Base-by-base conservation (phyloP, 495 filamentous ascomycete species). In the Xanthoparmelia taractica region DNA sequence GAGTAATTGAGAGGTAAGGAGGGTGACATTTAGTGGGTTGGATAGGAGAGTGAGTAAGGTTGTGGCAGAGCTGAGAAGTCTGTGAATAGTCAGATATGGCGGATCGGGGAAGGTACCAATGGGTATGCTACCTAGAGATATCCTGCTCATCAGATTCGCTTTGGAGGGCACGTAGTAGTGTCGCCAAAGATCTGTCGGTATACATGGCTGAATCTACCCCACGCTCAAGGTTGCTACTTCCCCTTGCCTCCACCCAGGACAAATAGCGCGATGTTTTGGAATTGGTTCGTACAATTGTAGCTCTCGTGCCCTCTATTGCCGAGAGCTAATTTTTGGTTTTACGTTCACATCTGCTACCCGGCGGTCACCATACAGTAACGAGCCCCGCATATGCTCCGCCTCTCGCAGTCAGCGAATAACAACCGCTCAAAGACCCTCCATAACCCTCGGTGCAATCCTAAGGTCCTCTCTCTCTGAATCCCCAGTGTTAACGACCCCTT, bases 1-100 rank as follows among this genome's bases (percentile, higher is more conserved):
- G 29, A 98, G 84, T 41, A 97, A 80, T 63, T 96, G 92, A n/a
- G 90, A 91, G 1, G 92, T 89, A 57, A 98, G 85, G 6, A 98
- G 82, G 12, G 88, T 90, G 67, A 96, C 73, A 68, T 98, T 98
- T 40, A 96, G 80, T 15, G 92, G 94, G 67, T 98, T 98, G 40
- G 84, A 85, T 45, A 98, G 85, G 38, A 86, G 84, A 27, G 90
- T 87, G 31, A 98, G 79, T 34, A 98, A 84, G 33, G 88, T 86
- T 34, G 88, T 85, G 20, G 93, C 90, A 43, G 88, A 93, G 56
- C 82, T 85, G 65, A 94, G 85, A 61, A 98, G 82, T 60, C 87
- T 88, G 65, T 13, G 23, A 23, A 50, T 23, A 3, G 41, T 63
- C 23, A 63, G 61, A 54, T 40, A 8, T 47, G 31, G 27, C 6